Base-by-base conservation (phyloP, 495 filamentous ascomycete species). In the Patellaria atrata region DNA sequence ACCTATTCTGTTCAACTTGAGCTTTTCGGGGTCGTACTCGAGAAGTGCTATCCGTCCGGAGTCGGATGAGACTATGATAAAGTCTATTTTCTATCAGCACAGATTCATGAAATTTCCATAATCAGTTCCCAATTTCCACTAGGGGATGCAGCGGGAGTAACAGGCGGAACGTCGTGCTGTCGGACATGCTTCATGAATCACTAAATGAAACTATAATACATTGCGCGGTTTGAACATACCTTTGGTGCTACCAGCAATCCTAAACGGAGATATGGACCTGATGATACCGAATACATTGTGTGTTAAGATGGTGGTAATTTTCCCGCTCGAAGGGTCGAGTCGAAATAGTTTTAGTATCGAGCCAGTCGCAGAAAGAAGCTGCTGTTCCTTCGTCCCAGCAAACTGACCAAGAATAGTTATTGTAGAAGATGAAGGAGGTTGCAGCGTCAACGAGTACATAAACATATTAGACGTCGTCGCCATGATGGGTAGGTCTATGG, bases 241-340 rank as follows among this genome's bases (percentile, higher is more conserved):
- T 80, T 94, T 97, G 48, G 70, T 83, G 52, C 82, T 92, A 36
- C 91, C 89, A 30, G 91, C 82, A 33, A 96, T 62, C 33, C 91
- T 71, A 55, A 94, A 99, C 11, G 84, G 70, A 26, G 83, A 78
- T 49, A 99, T 62, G 13, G 76, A 69, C 37, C 91, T 69, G 41
- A 96, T 87, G 49, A 96, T 94, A 40, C 83, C 87, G 59, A 96
- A 96, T 24, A 89, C 71, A 68, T 99, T 83, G 48, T 93, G 84
- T 1, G 86, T 81, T 32, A 87, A 68, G 12, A 94, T 65, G 11
- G 81, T 82, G 17, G 71, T 71, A 43, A 94, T 75, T 54, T 91
- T 93, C 35, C 81, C 82, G 49, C 82, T 75, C 1, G 74, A 66
- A 8, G 85, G 74, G 50, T 93, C 85, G 4, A 82, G 83, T 25